Base-by-base conservation (phyloP, 2,329 filamentous ascomycete species). In the Colletotrichum coccodes region DNA sequence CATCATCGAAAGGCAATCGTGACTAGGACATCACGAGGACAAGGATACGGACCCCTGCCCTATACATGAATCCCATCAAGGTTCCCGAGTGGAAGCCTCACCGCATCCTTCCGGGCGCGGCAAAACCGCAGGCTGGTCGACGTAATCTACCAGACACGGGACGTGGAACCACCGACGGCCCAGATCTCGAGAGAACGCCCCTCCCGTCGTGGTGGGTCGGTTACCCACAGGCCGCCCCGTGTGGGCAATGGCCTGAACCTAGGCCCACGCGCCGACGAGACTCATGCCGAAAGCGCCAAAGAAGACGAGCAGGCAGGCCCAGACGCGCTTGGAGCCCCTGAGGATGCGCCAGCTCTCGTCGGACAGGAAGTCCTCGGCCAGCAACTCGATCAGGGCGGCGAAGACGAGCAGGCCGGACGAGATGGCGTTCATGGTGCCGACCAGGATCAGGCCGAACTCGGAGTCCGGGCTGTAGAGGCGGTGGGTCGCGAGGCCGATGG, bases 361-460 rank as follows among this genome's bases (percentile, higher is more conserved):
- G 68, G 87, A 89, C 38, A 91, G 76, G 72, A 93, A 93, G 73
- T 94, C 91, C 75, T 93, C 91, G 0, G 90, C 90, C 60, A 94
- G 82, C 54, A 94, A 83, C 78, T 94, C 91, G 26, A 94, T 90
- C 58, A 94, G 80, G 0, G 90, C 91, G 0, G 92, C 91, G 77
- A 92, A 94, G 3, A 92, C 83, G 9, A 94, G 80, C n/a, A 94
- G 80, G 1, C 92, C 91, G 59, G 90, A 89, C 23, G 90, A 92
- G 60, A 94, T 89, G 30, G 90, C 91, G 76, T 94, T 94, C 83
- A 92, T 93, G 74, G 92, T 87, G 3, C 91, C 91, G 21, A 93
- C 91, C 76, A 93, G 88, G 21, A 94, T 82, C 21, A 94, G 81
- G 0, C 91, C 91, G 0, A 87, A 83, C 64, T 91, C 85, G 18